Conservation (phyloP, 345 rosid species). For the Gossypium raimondii region DNA sequence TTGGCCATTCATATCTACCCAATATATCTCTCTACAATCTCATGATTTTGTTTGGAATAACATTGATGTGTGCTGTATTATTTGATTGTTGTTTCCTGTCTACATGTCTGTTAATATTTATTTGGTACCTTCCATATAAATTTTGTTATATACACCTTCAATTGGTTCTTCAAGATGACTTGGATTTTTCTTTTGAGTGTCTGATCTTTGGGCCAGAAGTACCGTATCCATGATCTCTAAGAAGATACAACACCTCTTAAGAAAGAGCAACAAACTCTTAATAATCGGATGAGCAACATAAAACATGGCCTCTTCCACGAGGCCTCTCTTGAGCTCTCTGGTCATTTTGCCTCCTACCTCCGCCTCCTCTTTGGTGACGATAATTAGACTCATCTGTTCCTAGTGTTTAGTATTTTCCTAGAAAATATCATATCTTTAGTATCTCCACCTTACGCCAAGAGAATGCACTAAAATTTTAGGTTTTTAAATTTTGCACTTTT, state of each 20-base stretch:
- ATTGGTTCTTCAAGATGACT: constrained; percentile 52
- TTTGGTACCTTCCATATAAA: too few species aligned
- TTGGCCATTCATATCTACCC: too few species aligned
- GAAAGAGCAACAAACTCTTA: constrained; percentile 49
- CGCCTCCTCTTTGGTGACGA: constrained; percentile 59
- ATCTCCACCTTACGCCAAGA: neutral
- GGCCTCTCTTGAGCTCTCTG: constrained; percentile 75
- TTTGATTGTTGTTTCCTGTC: too few species aligned
- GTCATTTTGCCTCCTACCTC: constrained; percentile 67
- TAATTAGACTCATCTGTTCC: constrained; percentile 3
- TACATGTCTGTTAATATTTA: too few species aligned
- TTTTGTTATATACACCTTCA: too few species aligned
- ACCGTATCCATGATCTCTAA: constrained; percentile 64
- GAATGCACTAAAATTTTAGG: neutral
- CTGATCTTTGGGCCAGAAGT: constrained; percentile 85
- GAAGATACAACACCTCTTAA: constrained; percentile 62
- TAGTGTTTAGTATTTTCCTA: constrained; percentile 6
- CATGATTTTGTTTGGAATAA: too few species aligned
- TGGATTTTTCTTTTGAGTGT: constrained; percentile 72
- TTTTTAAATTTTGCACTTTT: neutral
- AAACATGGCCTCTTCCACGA: constrained; percentile 56
- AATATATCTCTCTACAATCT: too few species aligned
- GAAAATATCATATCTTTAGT: neutral
- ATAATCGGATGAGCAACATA: constrained; percentile 52
- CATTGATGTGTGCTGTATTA: too few species aligned